Evolutionary conservation across 1,284 basidiomycete species (phyloP), one percentile per base, ranked within the genome.

Genomic region (Filobasidium uniguttulatum): DNA sequence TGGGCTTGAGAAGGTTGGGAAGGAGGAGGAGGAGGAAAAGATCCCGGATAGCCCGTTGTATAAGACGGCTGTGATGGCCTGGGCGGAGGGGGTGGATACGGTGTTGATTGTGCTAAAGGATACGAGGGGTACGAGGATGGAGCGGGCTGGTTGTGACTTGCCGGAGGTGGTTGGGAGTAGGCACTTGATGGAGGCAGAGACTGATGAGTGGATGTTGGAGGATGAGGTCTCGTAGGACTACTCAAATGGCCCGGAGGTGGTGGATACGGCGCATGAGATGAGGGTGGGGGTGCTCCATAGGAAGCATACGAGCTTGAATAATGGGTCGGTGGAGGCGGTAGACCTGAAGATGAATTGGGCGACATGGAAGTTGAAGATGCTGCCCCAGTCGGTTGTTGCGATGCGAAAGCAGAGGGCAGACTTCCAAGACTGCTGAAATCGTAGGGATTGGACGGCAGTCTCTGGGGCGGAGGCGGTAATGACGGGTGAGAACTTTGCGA

Each of bases 371-470:
- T 14, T 10, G 30, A 44, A 38, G 45, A 41, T 46, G 44, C 20
- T 29, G 28, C 17, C 10, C 17, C 33, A 30, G 22, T 23, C 35
- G 31, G 37, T 22, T 33, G 34, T 4, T 28, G 26, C 14, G 38
- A 22, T 5, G 57, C 35, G 53, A 63, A 67, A 1, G 62, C 59
- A 2, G 61, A 60, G 5, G 61, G 58, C 2, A 62, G 47, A 22
- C 50, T 57, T 1, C 56, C 53, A 9, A 64, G 50, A 20, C 57
- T 58, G 38, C 54, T 44, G 47, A 66, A 67, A 50, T 68, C 63
- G 48, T 68, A 68, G 4, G 64, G 62, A 45, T 61, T 60, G 8
- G 54, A 48, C 1, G 54, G 31, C 10, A 47, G 30, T 41, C 55
- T 54, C 4, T 46, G n/a, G 2, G 49, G 48, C n/a, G 55, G 48